A percentile compares a stretch with the other conserved stretches of the same genome.
These are phyloP conservation scores for Bruguiera sexangula DNA, from an alignment of 345 rosid genomes.

Conservation along the genomic window DNA sequence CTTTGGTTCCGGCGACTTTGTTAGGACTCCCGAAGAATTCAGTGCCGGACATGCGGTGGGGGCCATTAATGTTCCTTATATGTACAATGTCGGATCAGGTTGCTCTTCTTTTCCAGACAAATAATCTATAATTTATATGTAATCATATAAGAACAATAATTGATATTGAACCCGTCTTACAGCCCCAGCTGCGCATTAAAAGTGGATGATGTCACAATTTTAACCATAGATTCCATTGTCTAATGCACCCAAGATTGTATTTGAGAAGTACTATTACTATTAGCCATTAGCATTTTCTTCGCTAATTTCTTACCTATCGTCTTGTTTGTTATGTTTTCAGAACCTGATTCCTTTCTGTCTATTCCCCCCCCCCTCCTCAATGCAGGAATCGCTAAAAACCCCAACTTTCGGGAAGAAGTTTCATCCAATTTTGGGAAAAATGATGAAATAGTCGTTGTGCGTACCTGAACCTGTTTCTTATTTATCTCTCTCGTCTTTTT, in stretches of 20 bases:
- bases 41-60: conserved; percentile 70
- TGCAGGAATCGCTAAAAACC: conserved; percentile 71
- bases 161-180: no score
- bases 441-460: conserved; percentile 77
- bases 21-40: conserved; percentile 80
- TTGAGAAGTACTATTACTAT: no score
- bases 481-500: no score
- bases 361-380: not conserved
- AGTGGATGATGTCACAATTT: no score
- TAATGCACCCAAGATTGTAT: no score
- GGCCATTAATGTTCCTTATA: conserved; percentile 78
- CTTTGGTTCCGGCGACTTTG: conserved; percentile 1
- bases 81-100: conserved; percentile 83
- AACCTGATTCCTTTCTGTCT: not conserved
- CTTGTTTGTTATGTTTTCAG: no score
- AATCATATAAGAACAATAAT: no score
- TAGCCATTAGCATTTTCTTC: no score
- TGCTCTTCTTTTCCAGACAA: not conserved
- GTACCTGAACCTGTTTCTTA: conserved; percentile 16
- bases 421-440: conserved; percentile 52
- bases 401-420: conserved; percentile 57
- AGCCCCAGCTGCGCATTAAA: no score
- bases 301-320: no score
- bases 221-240: no score
- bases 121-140: no score